These are phyloP conservation scores for Quercus parvula DNA, from an alignment of 306 rosid genomes.

Conservation along the genomic window DNA sequence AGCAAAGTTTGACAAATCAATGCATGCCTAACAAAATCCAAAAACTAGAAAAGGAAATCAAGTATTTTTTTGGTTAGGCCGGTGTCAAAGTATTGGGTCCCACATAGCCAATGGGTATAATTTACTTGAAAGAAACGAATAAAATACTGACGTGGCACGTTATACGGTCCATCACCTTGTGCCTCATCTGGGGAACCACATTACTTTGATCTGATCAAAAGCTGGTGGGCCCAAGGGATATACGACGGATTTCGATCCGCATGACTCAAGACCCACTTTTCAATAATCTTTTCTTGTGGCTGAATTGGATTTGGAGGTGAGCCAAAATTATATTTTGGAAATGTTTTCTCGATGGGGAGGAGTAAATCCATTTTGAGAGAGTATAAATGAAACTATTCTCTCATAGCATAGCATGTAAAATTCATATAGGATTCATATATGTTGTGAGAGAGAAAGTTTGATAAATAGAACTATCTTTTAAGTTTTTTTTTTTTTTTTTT, in stretches of 20 bases:
- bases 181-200: not conserved
- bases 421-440: too few relatives aligned
- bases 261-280: not conserved
- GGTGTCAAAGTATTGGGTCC: constrained; percentile 8
- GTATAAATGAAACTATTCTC: too few relatives aligned
- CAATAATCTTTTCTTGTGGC: not conserved
- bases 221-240: not conserved
- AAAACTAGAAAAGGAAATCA: not conserved
- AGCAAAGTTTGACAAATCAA: not conserved
- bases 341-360: too few relatives aligned
- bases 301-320: not conserved
- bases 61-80: not conserved
- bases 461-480: too few relatives aligned
- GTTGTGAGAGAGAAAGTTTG: too few relatives aligned
- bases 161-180: not conserved
- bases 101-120: constrained; percentile 4
- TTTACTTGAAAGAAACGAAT: constrained; percentile 31
- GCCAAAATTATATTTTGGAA: not conserved
- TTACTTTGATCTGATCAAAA: not conserved
- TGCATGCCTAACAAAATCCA: not conserved
- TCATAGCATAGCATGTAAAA: too few relatives aligned
- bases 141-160: constrained; percentile 35
- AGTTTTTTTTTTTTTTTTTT: too few relatives aligned
- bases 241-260: not conserved
- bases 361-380: too few relatives aligned